Conservation (phyloP, 192 early-diverging fungal genomes). For the Umbelopsis vinacea region DNA sequence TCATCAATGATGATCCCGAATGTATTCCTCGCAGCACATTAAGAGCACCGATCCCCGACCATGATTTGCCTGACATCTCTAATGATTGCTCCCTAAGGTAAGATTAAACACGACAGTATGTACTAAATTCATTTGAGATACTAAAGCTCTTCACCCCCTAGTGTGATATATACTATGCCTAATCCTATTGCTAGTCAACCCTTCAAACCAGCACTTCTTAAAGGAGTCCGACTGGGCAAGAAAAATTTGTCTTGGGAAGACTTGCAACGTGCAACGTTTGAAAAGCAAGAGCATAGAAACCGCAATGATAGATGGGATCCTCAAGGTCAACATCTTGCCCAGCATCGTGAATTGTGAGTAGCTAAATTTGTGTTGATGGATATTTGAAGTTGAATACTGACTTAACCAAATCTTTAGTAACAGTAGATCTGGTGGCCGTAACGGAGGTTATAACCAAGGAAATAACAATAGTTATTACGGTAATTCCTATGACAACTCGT, state of each 20-base stretch:
- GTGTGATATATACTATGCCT: conserved; percentile 40
- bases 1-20: conserved; percentile 57
- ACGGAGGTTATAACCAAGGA: conserved; percentile 34
- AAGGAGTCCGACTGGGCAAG: conserved; percentile 32
- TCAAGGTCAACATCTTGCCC: conserved; percentile 38
- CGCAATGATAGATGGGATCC: conserved; percentile 44
- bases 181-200: conserved; percentile 17
- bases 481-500: conserved; percentile 1
- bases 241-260: conserved; percentile 44
- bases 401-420: conserved; percentile 36
- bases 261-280: conserved; percentile 48
- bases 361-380: not conserved
- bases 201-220: conserved; percentile 35
- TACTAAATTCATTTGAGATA: not conserved
- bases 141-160: conserved; percentile 19
- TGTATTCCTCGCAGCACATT: conserved; percentile 68
- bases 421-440: conserved; percentile 42
- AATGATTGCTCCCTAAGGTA: conserved; percentile 66
- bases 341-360: conserved; percentile 40
- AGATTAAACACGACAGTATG: not conserved
- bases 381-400: conserved; percentile 23
- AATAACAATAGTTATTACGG: not conserved
- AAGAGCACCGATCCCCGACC: conserved; percentile 55
- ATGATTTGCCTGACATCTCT: conserved; percentile 60
- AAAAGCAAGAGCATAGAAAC: conserved; percentile 44